Evolutionary conservation across 2,329 filamentous ascomycete genomes (phyloP).

Genomic region (Chrysoporthe cubensis): DNA sequence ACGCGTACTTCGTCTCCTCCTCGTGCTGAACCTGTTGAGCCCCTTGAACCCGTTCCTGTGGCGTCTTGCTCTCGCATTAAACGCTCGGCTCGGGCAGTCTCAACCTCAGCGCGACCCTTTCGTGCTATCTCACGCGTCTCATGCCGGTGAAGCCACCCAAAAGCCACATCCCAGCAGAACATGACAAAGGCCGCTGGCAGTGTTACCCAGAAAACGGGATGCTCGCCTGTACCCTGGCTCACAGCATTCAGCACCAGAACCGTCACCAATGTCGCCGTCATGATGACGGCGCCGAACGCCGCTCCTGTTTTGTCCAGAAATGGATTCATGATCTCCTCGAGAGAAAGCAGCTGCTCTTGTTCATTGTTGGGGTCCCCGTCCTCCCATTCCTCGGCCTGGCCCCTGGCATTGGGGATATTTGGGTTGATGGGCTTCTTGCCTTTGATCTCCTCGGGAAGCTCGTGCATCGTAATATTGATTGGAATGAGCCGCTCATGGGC

Average conservation of each 20-base stretch:
- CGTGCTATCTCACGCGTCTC: constrained; percentile 67
- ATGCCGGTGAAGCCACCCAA: constrained; percentile 65
- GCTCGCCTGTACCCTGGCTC: constrained; percentile 50
- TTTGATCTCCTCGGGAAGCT: constrained; percentile 62
- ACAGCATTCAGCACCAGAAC: constrained; percentile 69
- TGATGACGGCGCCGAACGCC: constrained; percentile 65
- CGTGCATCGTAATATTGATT: constrained; percentile 67
- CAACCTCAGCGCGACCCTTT: constrained; percentile 55
- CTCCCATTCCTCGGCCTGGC: constrained; percentile 57
- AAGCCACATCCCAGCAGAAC: constrained; percentile 68
- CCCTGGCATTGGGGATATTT: constrained; percentile 69
- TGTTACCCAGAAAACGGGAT: constrained; percentile 70
- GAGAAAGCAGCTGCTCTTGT: constrained; percentile 58
- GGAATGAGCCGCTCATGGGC: constrained; percentile 67
- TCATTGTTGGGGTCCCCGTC: constrained; percentile 49
- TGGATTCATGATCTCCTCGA: constrained; percentile 77
- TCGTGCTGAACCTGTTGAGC: background rate
- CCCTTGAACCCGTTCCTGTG: constrained; percentile 8
- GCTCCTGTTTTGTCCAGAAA: constrained; percentile 71
- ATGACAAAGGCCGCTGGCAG: constrained; percentile 70
- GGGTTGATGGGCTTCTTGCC: constrained; percentile 67
- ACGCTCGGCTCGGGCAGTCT: constrained; percentile 46
- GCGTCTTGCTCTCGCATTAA: constrained; percentile 40
- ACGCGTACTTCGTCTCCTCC: background rate
- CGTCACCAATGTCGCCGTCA: constrained; percentile 69